phyloP scores from a whole-genome alignment of 2,329 filamentous ascomycete genomes.

The Daldinia sp. region DNA sequence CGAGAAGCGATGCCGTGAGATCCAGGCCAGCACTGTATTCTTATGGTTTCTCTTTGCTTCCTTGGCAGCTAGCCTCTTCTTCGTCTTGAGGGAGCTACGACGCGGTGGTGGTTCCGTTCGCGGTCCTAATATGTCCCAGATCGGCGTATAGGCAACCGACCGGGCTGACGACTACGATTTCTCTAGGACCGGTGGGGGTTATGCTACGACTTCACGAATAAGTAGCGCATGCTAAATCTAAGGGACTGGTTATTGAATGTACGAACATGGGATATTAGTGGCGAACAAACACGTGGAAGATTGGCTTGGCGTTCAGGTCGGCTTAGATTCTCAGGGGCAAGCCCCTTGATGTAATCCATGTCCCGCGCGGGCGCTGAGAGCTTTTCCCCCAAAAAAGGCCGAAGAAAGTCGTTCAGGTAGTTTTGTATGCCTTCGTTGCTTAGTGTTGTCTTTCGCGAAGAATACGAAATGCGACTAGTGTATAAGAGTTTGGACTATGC shows the following conservation, averaged over 20 bases:
- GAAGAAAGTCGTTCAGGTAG: not conserved
- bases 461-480: conserved; percentile 12
- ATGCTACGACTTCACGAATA: conserved; percentile 16
- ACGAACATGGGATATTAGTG: conserved; percentile 5
- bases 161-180: conserved; percentile 21
- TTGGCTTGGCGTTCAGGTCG: conserved; percentile 15
- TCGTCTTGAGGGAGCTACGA: conserved; percentile 62
- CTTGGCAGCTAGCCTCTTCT: conserved; percentile 65
- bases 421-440: conserved; percentile 8
- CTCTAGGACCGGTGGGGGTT: not conserved
- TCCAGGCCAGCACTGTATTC: conserved; percentile 78
- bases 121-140: conserved; percentile 64
- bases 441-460: conserved; percentile 10
- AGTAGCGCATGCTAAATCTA: conserved; percentile 9
- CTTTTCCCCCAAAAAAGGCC: not conserved
- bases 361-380: not conserved
- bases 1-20: conserved; percentile 74
- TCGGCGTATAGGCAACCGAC: conserved; percentile 53
- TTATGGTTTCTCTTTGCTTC: conserved; percentile 79
- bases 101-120: conserved; percentile 58
- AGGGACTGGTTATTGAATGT: conserved; percentile 10
- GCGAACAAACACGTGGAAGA: not conserved
- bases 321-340: conserved; percentile 1
- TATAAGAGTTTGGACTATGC: conserved; percentile 10
- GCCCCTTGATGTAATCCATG: not conserved